Conservation (phyloP, 441 rosid genomes). For the Mallotus japonicus region DNA sequence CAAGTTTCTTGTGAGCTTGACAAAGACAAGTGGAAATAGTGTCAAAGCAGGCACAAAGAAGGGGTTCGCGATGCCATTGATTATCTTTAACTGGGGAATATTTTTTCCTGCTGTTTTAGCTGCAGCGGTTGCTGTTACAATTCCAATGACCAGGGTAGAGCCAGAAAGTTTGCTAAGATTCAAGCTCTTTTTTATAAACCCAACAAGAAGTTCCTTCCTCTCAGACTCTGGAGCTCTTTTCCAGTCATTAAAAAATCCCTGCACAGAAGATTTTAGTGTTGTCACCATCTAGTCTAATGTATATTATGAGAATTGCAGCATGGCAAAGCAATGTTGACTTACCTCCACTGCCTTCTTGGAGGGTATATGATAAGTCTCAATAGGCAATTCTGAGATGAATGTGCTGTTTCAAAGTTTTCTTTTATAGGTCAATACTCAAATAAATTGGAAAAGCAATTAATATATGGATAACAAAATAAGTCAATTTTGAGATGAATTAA, state of each 20-base stretch:
- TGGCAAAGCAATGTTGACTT: not conserved
- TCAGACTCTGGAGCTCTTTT: constrained; percentile 17
- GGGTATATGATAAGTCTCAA: constrained; percentile 72
- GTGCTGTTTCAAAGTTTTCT: constrained; percentile 35
- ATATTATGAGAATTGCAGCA: too few species aligned
- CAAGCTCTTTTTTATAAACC: constrained; percentile 43
- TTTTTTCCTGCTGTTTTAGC: constrained; percentile 81
- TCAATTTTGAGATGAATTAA: too few species aligned
- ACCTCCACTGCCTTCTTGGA: constrained; percentile 51
- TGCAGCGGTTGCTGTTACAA: constrained; percentile 73
- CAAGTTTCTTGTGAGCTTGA: constrained; percentile 65
- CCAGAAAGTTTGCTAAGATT: constrained; percentile 55
- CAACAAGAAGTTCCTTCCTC: constrained; percentile 37
- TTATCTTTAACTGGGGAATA: constrained; percentile 55
- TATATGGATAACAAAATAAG: too few species aligned
- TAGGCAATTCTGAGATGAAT: constrained; percentile 80
- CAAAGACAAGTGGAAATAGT: constrained; percentile 54
- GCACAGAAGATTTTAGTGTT: not conserved
- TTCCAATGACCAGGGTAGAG: constrained; percentile 50
- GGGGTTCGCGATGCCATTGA: constrained; percentile 73
- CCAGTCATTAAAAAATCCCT: constrained; percentile 52
- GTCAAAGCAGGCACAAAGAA: constrained; percentile 68
- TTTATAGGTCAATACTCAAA: too few species aligned
- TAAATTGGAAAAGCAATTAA: too few species aligned
- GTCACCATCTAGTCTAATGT: too few species aligned